phyloP scores from a whole-genome alignment of 306 rosid genomes.

The Sechiopsis laciniata region DNA sequence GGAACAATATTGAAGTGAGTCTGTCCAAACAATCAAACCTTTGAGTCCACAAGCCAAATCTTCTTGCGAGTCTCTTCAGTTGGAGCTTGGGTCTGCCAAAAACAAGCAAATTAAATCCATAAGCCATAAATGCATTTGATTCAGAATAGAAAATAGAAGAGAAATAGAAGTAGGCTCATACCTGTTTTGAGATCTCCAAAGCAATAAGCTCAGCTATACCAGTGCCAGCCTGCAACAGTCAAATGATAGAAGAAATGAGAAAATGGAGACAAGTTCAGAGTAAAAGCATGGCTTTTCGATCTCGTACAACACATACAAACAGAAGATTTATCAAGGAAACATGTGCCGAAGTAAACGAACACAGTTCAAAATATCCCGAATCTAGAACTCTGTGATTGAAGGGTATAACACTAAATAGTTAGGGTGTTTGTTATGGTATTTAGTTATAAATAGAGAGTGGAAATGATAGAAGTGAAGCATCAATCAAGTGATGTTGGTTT shows the following conservation, averaged over 20 bases:
- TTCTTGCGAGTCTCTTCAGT: conserved; percentile 79
- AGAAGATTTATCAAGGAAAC: not conserved
- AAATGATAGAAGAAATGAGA: conserved; percentile 34
- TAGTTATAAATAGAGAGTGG: too few species aligned
- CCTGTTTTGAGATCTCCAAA: conserved; percentile 89
- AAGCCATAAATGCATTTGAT: conserved; percentile 15
- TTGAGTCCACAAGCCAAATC: conserved; percentile 96
- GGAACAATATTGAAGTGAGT: not conserved
- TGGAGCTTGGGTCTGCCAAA: conserved; percentile 61
- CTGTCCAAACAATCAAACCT: conserved; percentile 39
- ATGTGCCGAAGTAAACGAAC: not conserved
- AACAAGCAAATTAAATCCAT: conserved; percentile 11
- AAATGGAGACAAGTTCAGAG: conserved; percentile 13
- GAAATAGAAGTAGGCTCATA: conserved; percentile 36
- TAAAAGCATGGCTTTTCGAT: not conserved
- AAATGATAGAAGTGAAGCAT: too few species aligned
- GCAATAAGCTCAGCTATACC: conserved; percentile 98
- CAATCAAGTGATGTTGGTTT: too few species aligned
- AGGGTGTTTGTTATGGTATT: too few species aligned
- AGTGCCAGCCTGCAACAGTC: conserved; percentile 84
- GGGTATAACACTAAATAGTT: too few species aligned
- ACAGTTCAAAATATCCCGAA: not conserved
- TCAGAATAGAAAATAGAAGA: conserved; percentile 15
- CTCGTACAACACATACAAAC: not conserved
- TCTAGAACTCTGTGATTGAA: not conserved